Evolutionary conservation across 2,329 filamentous ascomycete species (phyloP).

Genomic region (Fusarium agapanthi): DNA sequence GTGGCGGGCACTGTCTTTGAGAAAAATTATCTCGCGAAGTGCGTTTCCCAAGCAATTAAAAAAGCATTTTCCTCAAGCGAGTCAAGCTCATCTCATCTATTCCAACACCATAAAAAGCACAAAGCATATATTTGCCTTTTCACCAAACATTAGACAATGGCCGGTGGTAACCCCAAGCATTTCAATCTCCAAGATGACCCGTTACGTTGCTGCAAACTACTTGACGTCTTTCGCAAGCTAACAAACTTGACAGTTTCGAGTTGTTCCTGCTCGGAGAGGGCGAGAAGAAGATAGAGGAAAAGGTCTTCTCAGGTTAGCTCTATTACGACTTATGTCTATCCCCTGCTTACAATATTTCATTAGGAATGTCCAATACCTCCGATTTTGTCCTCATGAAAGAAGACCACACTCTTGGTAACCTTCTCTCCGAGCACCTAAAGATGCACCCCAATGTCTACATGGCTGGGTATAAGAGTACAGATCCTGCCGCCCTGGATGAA

Average conservation of each 20-base stretch:
- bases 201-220: slow-evolving; percentile 43
- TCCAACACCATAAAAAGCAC: neutral
- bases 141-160: slow-evolving; percentile 39
- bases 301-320: slow-evolving; percentile 85
- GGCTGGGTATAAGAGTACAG: slow-evolving; percentile 86
- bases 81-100: neutral
- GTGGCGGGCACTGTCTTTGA: neutral
- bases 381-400: slow-evolving; percentile 97
- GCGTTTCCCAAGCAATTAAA: neutral
- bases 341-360: neutral
- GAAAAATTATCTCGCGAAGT: neutral
- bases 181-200: slow-evolving; percentile 49
- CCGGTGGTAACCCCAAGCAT: slow-evolving; percentile 51
- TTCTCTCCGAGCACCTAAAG: slow-evolving; percentile 86
- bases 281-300: slow-evolving; percentile 93
- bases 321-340: neutral
- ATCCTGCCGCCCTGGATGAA: neutral
- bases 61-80: neutral
- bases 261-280: slow-evolving; percentile 86
- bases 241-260: slow-evolving; percentile 75
- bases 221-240: slow-evolving; percentile 21
- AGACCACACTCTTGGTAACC: slow-evolving; percentile 93
- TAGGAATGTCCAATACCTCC: slow-evolving; percentile 88
- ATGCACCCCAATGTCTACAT: slow-evolving; percentile 86
- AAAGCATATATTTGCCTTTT: neutral